Evolutionary conservation across 306 rosid genomes (phyloP).

Genomic region (Cucurbita argyrosperma): DNA sequence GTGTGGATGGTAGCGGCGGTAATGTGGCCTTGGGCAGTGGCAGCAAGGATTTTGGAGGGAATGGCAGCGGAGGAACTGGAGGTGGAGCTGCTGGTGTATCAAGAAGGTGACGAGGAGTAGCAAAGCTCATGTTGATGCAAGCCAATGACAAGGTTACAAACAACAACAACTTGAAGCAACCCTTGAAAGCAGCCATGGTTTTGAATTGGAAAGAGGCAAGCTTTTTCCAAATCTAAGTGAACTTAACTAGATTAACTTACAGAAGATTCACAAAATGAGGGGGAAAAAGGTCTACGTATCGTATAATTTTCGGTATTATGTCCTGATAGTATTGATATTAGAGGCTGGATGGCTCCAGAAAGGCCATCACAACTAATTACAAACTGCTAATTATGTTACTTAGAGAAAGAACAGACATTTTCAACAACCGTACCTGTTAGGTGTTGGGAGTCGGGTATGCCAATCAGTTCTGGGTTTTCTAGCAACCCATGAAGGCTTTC

Average conservation of each 20-base stretch:
- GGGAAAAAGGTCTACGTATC: neutral
- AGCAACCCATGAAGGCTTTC: slow-evolving; percentile 9
- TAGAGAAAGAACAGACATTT: neutral
- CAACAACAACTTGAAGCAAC: neutral
- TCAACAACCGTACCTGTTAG: neutral
- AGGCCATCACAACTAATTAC: neutral
- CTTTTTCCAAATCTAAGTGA: neutral
- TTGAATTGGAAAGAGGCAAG: neutral
- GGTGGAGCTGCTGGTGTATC: slow-evolving; percentile 14
- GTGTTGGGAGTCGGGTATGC: neutral
- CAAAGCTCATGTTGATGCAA: slow-evolving; percentile 11
- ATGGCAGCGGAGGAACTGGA: slow-evolving; percentile 8
- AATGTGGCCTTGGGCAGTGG: slow-evolving; percentile 8
- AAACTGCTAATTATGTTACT: neutral
- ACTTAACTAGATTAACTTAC: neutral
- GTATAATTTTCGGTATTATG: neutral
- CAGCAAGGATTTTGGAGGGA: slow-evolving; percentile 16
- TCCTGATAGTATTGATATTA: neutral
- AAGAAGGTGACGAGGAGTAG: slow-evolving; percentile 13
- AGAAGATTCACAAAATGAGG: neutral
- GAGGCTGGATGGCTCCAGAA: neutral
- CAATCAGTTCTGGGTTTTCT: neutral
- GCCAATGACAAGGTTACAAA: slow-evolving; percentile 11
- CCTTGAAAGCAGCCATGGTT: slow-evolving; percentile 8
- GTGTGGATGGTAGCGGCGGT: slow-evolving; percentile 10